Evolutionary conservation across 2,329 filamentous ascomycete species (phyloP), one percentile per base, ranked within the genome.

Genomic region (Aspergillus sp.): DNA sequence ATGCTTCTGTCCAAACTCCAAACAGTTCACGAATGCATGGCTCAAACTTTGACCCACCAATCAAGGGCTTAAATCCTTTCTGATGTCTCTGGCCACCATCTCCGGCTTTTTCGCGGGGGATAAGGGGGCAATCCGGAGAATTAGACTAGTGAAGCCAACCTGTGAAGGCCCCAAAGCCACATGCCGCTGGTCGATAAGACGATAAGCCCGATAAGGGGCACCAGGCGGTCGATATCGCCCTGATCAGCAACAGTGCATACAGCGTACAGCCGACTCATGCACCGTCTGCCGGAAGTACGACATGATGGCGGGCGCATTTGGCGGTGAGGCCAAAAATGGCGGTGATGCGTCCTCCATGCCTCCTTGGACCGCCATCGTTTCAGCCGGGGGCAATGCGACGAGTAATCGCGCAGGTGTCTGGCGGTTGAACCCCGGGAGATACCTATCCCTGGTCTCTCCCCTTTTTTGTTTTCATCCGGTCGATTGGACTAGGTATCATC

Each of bases 51-150:
- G 34, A 38, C 34, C 34, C 34, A 38, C 34, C 34, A 17, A n/a
- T 38, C 5, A 17, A 38, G 14, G 34, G 21, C 41, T 49, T 55
- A 31, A 48, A 44, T 47, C 46, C 23, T 43, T 49, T 47, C 31
- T 49, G 38, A 31, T 45, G 31, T 31, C 43, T 41, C 42, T 20
- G 45, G 58, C 50, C 50, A 54, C 52, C 19, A 19, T 45, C 52
- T 52, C 47, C 52, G 52, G 47, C 49, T 32, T 57, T 61, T 64
- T 64, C 62, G 61, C 56, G 62, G 62, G 63, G 63, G 55, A 64
- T 63, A 64, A 64, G 36, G 19, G 41, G 47, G 41, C 38, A 42
- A 57, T 56, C 53, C 45, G 55, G 57, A 59, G 55, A 55, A 49
- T 52, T 52, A 29, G 53, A 55, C 40, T 50, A 40, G 25, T 45